Evolutionary conservation across 1,139 yeast species (phyloP).

Genomic region (Pneumocystis jirovecii): DNA sequence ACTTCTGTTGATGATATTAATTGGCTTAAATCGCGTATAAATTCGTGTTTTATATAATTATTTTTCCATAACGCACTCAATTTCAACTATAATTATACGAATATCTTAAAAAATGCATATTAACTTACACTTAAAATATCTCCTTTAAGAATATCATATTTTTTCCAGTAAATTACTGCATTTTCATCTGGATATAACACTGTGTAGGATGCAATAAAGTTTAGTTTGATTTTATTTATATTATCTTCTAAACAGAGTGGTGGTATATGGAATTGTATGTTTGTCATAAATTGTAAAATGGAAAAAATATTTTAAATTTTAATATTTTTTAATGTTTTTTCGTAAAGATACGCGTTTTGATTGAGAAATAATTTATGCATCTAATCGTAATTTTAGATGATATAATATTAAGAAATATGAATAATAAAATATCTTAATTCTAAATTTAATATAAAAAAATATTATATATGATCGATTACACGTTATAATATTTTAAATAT

Average conservation of each 20-base stretch:
- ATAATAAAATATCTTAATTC: no score
- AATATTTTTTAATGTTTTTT: no score
- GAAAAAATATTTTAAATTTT: no score
- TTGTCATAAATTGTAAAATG: background rate
- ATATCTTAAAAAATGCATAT: background rate
- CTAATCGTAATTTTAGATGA: no score
- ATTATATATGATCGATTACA: no score
- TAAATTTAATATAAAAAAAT: no score
- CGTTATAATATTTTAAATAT: no score
- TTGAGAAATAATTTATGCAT: no score
- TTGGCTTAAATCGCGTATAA: background rate
- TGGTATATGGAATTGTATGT: background rate
- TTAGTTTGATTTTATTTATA: background rate
- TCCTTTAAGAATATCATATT: background rate
- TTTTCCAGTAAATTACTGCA: background rate
- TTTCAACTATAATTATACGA: background rate
- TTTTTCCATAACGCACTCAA: background rate
- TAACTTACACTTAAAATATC: background rate
- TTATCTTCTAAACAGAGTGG: background rate
- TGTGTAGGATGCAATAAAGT: background rate
- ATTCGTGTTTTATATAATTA: background rate
- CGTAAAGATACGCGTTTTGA: no score
- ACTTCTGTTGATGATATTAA: background rate
- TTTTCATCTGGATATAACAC: background rate
- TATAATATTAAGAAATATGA: no score